Percentiles rank a stretch among this genome's conserved stretches.
Evolutionary conservation across 2,329 filamentous ascomycete species (phyloP).

Genomic region (Colletotrichum tabaci): DNA sequence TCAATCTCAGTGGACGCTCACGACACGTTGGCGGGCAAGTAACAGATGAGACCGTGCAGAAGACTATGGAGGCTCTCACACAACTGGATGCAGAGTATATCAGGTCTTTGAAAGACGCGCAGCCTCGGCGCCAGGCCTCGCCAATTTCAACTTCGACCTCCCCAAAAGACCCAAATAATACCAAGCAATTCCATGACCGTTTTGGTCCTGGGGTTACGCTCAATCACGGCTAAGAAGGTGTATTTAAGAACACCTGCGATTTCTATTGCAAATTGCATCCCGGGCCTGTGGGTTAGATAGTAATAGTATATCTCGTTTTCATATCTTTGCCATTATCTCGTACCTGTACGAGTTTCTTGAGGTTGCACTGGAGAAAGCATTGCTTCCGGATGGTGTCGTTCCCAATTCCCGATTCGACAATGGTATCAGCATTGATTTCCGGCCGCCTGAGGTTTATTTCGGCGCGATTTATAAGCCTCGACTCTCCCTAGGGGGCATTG

Average conservation of each 20-base stretch:
- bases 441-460: too few species aligned
- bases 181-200: not conserved
- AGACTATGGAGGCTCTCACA: conserved; percentile 18
- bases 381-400: too few species aligned
- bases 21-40: conserved; percentile 26
- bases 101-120: not conserved
- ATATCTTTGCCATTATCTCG: too few species aligned
- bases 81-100: conserved; percentile 15
- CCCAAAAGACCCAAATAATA: not conserved
- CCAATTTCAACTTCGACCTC: too few species aligned
- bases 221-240: not conserved
- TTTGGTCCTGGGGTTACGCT: conserved; percentile 6
- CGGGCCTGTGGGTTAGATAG: too few species aligned
- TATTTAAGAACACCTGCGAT: not conserved
- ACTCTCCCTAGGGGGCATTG: too few species aligned
- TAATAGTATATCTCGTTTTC: too few species aligned
- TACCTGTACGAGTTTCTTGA: too few species aligned
- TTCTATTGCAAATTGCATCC: not conserved
- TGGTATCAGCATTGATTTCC: too few species aligned
- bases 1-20: conserved; percentile 40
- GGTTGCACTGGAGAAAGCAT: too few species aligned
- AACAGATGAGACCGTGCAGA: conserved; percentile 23
- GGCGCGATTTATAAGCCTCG: too few species aligned
- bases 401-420: too few species aligned
- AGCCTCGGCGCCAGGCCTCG: not conserved